Conservation (phyloP, 202 grass and related monocot genomes). For the Zoysia matrella region DNA sequence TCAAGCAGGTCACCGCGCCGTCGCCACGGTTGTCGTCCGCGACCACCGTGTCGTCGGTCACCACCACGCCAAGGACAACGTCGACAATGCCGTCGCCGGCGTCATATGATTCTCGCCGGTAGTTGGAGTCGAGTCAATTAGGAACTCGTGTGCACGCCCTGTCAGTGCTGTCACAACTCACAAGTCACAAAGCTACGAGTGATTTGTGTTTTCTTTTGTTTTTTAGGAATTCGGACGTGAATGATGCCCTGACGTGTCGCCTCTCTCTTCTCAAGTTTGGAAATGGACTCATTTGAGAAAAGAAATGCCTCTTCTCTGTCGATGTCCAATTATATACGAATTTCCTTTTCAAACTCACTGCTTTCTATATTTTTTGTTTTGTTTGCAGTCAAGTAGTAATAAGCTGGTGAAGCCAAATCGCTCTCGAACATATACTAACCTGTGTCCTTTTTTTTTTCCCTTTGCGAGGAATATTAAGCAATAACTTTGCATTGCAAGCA, state of each 20-base stretch:
- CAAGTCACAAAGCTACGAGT: not conserved
- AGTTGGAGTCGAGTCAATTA: not conserved
- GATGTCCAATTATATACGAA: not conserved
- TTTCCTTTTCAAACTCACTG: too few relatives aligned
- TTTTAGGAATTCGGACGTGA: not conserved
- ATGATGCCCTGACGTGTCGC: too few relatives aligned
- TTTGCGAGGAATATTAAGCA: too few relatives aligned
- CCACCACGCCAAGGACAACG: conserved; percentile 33
- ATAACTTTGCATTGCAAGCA: too few relatives aligned
- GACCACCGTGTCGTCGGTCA: conserved; percentile 44
- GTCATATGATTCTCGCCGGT: conserved; percentile 44
- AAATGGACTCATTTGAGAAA: too few relatives aligned
- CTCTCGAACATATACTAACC: too few relatives aligned
- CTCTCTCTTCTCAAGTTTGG: too few relatives aligned
- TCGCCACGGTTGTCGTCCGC: conserved; percentile 54
- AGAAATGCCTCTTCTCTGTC: too few relatives aligned
- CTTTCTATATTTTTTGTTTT: too few relatives aligned
- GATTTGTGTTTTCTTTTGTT: conserved; percentile 22
- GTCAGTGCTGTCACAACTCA: not conserved
- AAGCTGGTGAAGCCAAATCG: too few relatives aligned
- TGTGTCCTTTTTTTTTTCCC: too few relatives aligned
- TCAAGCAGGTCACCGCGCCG: conserved; percentile 54
- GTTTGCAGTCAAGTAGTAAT: too few relatives aligned
- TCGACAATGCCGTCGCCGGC: conserved; percentile 54
- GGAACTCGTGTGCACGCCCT: conserved; percentile 18